These are phyloP conservation scores for Naganishia friedmannii DNA, from an alignment of 768 basidiomycete genomes.

Conservation along the genomic window DNA sequence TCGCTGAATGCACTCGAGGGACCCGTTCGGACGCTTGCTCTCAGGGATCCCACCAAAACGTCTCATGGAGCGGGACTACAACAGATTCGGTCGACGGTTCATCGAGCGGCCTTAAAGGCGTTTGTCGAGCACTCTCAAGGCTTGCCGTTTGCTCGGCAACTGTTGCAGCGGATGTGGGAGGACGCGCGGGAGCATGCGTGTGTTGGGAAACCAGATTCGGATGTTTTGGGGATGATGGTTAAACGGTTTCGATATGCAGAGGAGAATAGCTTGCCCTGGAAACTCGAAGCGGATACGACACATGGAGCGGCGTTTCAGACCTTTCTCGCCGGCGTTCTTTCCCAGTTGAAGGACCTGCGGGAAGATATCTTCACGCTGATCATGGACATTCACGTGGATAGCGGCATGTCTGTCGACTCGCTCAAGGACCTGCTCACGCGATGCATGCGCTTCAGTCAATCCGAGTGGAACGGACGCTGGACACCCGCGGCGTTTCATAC, in stretches of 20 bases:
- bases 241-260: slow-evolving; percentile 4
- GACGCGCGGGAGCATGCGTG: background rate
- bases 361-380: slow-evolving; percentile 15
- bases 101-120: background rate
- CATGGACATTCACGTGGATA: slow-evolving; percentile 17
- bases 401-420: background rate
- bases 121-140: slow-evolving; percentile 2
- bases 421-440: background rate
- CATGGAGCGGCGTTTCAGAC: background rate
- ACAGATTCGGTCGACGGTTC: slow-evolving; percentile 1
- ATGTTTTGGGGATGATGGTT: slow-evolving; percentile 9
- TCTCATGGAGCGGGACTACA: background rate
- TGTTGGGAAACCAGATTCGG: background rate
- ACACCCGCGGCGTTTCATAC: slow-evolving; percentile 2
- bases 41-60: background rate
- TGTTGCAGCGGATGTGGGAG: background rate
- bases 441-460: slow-evolving; percentile 11
- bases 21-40: background rate
- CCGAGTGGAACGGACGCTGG: slow-evolving; percentile 1
- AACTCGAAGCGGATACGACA: background rate
- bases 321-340: slow-evolving; percentile 1
- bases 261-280: background rate
- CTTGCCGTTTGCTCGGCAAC: background rate
- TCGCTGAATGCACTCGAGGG: background rate
- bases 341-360: background rate